These are phyloP conservation scores for Boeremia exigua DNA, from an alignment of 2,329 filamentous ascomycete genomes.

Conservation along the genomic window DNA sequence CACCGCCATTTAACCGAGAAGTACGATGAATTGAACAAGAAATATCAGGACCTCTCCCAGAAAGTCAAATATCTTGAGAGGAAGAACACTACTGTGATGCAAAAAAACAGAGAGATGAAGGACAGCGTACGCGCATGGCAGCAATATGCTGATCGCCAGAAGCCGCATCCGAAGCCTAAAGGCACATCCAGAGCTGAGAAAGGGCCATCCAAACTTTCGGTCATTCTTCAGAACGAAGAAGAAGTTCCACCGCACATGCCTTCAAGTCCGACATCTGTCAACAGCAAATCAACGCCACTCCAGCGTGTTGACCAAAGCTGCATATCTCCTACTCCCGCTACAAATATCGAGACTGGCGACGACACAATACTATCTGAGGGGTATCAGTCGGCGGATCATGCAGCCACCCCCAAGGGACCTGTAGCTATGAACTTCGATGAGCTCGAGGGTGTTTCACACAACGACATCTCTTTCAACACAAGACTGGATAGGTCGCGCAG, in stretches of 20 bases:
- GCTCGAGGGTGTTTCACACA: not conserved
- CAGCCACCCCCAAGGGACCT: constrained; percentile 8
- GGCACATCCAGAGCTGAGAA: constrained; percentile 16
- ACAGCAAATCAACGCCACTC: constrained; percentile 23
- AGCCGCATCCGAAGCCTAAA: constrained; percentile 31
- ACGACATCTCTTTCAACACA: not conserved
- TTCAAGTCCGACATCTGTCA: constrained; percentile 31
- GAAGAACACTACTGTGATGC: constrained; percentile 42
- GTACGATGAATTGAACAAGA: constrained; percentile 43
- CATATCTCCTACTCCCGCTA: constrained; percentile 28
- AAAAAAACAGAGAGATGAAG: constrained; percentile 50
- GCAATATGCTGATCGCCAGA: constrained; percentile 42
- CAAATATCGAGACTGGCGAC: not conserved
- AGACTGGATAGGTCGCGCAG: not conserved
- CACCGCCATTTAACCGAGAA: constrained; percentile 37
- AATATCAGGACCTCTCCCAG: constrained; percentile 35
- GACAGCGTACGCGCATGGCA: constrained; percentile 48
- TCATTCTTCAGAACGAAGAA: constrained; percentile 15
- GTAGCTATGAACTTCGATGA: not conserved
- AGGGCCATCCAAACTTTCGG: constrained; percentile 8
- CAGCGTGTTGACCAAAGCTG: constrained; percentile 16
- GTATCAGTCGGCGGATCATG: not conserved
- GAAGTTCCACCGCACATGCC: constrained; percentile 21
- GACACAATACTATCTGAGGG: not conserved
- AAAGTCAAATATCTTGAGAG: constrained; percentile 42